Percentiles rank a stretch among this genome's conserved stretches.
Conservation (phyloP, 768 basidiomycete genomes). For the Boletellus ananiceps region DNA sequence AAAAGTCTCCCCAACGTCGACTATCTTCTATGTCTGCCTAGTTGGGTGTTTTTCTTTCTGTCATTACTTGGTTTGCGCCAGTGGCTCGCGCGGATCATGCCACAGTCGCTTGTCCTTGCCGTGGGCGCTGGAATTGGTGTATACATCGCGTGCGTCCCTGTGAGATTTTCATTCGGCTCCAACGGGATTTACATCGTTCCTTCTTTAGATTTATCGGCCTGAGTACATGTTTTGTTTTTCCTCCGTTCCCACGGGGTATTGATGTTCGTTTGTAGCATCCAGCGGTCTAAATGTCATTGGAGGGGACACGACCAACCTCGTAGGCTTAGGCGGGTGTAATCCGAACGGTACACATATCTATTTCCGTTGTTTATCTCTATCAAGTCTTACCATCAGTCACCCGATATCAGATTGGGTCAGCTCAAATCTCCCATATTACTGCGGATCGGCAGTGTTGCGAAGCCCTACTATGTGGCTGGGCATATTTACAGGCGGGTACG, state of each 20-base stretch:
- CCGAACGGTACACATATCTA: constrained; percentile 37
- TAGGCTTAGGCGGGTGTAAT: constrained; percentile 73
- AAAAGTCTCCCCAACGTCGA: neutral
- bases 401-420: constrained; percentile 38
- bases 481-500: constrained; percentile 76
- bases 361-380: constrained; percentile 1
- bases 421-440: constrained; percentile 51
- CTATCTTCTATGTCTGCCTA: constrained; percentile 19
- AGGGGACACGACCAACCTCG: constrained; percentile 63
- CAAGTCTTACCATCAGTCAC: constrained; percentile 7
- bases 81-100: constrained; percentile 87
- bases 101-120: constrained; percentile 78
- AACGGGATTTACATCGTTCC: constrained; percentile 5
- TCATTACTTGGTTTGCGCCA: constrained; percentile 82
- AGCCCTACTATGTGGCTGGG: constrained; percentile 87
- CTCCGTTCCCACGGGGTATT: neutral
- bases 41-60: constrained; percentile 78
- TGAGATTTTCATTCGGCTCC: neutral
- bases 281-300: constrained; percentile 73
- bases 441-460: constrained; percentile 57
- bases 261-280: constrained; percentile 38
- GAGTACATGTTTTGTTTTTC: constrained; percentile 36
- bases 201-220: constrained; percentile 64
- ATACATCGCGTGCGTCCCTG: constrained; percentile 67
- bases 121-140: constrained; percentile 86